Evolutionary conservation across 208 protist species (phyloP).

Genomic region (Leishmania aethiopica): DNA sequence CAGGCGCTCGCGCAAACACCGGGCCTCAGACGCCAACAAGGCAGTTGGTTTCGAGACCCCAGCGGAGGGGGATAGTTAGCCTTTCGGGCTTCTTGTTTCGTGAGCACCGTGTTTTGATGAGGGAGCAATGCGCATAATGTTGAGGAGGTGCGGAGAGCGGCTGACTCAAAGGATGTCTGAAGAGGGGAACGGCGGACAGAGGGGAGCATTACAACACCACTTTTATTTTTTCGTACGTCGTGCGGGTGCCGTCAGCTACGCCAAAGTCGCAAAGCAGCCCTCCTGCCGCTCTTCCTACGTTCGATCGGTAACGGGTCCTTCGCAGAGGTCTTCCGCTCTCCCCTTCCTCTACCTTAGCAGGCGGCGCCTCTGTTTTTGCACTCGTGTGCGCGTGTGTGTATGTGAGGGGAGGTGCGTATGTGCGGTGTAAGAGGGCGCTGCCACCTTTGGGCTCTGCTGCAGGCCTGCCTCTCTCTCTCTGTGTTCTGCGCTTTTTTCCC

Average conservation of each 20-base stretch:
- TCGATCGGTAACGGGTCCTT: not conserved
- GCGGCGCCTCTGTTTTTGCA: not conserved
- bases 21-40: not conserved
- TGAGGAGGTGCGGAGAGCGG: no score
- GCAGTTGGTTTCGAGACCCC: not conserved
- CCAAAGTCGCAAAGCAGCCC: not conserved
- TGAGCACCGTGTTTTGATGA: not conserved
- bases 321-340: not conserved
- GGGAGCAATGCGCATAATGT: not conserved
- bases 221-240: not conserved
- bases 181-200: not conserved
- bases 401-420: not conserved
- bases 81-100: constrained; percentile 5
- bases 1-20: not conserved
- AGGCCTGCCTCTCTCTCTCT: not conserved
- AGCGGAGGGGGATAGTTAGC: not conserved
- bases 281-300: not conserved
- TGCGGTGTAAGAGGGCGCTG: not conserved
- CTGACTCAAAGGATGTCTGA: not conserved
- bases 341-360: not conserved
- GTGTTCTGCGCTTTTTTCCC: not conserved
- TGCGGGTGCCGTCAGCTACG: not conserved
- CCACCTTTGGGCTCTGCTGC: not conserved
- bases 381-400: not conserved
- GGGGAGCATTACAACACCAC: not conserved